Evolutionary conservation across 768 basidiomycete species (phyloP).

Genomic region (Boletus barrowsii): DNA sequence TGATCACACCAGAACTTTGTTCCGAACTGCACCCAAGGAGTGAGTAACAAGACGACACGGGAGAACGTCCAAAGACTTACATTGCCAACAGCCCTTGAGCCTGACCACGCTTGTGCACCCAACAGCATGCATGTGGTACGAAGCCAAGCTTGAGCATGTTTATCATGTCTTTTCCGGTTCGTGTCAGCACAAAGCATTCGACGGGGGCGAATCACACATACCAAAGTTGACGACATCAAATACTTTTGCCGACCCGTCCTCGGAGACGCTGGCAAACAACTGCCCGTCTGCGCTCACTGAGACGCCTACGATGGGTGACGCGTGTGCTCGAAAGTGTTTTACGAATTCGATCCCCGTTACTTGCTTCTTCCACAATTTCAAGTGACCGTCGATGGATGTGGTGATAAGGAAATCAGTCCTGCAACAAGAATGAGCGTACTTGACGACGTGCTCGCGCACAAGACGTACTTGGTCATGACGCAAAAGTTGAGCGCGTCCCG

Average conservation of each 20-base stretch:
- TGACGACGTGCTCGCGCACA: too few relatives aligned
- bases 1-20: conserved; percentile 64
- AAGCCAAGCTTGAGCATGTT: conserved; percentile 92
- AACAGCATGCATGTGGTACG: conserved; percentile 85
- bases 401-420: conserved; percentile 95
- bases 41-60: conserved; percentile 4
- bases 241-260: conserved; percentile 90
- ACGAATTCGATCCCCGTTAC: conserved; percentile 95
- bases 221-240: conserved; percentile 99
- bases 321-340: conserved; percentile 94
- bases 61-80: conserved; percentile 45
- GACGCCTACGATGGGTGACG: conserved; percentile 72
- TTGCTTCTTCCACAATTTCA: conserved; percentile 99
- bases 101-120: conserved; percentile 89
- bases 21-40: conserved; percentile 63
- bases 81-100: conserved; percentile 87
- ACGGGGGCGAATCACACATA: conserved; percentile 38
- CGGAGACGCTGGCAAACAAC: conserved; percentile 86
- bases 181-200: not conserved
- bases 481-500: conserved; percentile 87
- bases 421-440: conserved; percentile 7
- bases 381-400: conserved; percentile 89
- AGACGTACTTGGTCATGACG: conserved; percentile 77
- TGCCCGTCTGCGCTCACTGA: conserved; percentile 90
- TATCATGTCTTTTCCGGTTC: conserved; percentile 78